Base-by-base conservation (phyloP, 441 rosid genomes). In the Gossypium schwendimanii region DNA sequence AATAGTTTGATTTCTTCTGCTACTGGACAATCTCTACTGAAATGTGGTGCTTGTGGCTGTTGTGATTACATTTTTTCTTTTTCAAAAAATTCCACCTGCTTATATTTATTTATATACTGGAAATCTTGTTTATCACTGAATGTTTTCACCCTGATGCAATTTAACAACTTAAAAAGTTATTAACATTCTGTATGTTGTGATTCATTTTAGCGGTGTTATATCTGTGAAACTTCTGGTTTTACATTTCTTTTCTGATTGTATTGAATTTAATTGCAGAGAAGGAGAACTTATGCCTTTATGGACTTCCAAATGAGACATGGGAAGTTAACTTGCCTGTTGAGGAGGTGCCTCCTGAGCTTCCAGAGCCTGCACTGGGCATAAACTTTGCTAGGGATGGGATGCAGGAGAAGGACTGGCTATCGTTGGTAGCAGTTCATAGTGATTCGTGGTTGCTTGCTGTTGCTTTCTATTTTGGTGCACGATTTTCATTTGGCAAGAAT, bases 381-480 rank as follows among this genome's bases (percentile, higher is more conserved):
- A 45, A 45, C 50, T 45, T 45, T 45, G 50, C 50, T 45, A 45
- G 50, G 50, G 50, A 45, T 45, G 50, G 50, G 50, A 45, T 45
- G 50, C 50, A 45, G 50, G 50, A 45, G 50, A 45, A 45, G 50
- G 50, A 45, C 50, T 45, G 50, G 50, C 50, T 73, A 28, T 28
- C 33, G 6, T 28, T 28, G 1, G 33, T 28, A 28, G 33, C 33
- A 28, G 33, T 28, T 28, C 98, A 94, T 76, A 90, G 96, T 63
- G 98, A 94, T 82, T 86, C 98, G 3, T 94, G 98, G 98, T 78
- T 94, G 80, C 94, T 94, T 71, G 85, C 91, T 70, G 97, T 94
- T 50, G 88, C 98, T 52, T 94, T 90, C 81, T 90, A 90, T 81
- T 91, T 94, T 63, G 96, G 96, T 78, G 95, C 98, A n/a, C 89